A percentile compares a stretch with the other conserved stretches of the same genome.
Evolutionary conservation across 2,329 filamentous ascomycete genomes (phyloP).

Genomic region (Mollisiaceae sp.): DNA sequence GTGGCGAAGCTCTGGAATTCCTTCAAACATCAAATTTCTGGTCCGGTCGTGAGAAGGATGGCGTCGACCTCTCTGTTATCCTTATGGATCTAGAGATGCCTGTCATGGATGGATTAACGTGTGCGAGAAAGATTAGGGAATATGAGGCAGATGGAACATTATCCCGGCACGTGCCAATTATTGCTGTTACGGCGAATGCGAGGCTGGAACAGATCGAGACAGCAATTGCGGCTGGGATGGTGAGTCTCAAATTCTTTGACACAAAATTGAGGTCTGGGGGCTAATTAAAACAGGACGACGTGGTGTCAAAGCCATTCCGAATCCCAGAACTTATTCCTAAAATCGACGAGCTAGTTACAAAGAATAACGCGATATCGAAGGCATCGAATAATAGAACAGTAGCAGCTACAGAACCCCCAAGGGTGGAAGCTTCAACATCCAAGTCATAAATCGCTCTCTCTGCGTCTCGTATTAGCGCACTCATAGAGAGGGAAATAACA

Average conservation of each 20-base stretch:
- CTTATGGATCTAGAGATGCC: conserved; percentile 87
- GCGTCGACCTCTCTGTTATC: conserved; percentile 66
- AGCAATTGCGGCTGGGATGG: conserved; percentile 75
- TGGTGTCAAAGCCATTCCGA: conserved; percentile 82
- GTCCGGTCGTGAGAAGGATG: conserved; percentile 49
- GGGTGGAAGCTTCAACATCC: neutral
- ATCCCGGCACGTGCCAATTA: conserved; percentile 72
- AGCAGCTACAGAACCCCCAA: neutral
- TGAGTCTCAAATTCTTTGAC: conserved; percentile 46
- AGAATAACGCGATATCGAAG: conserved; percentile 15
- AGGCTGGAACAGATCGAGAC: conserved; percentile 74
- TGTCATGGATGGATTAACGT: conserved; percentile 80
- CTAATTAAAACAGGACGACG: conserved; percentile 62
- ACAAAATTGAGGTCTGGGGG: neutral
- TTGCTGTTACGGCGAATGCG: conserved; percentile 84
- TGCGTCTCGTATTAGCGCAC: neutral
- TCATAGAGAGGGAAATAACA: neutral
- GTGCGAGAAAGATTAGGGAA: conserved; percentile 70
- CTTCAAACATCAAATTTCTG: conserved; percentile 62
- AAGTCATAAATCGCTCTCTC: neutral
- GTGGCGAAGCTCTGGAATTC: conserved; percentile 64
- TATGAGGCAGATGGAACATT: conserved; percentile 67
- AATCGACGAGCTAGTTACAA: conserved; percentile 56
- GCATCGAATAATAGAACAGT: neutral
- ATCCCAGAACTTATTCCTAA: conserved; percentile 72